Evolutionary conservation across 176 grass and related monocot genomes (phyloP).

Genomic region (Coix lacrymajobi): DNA sequence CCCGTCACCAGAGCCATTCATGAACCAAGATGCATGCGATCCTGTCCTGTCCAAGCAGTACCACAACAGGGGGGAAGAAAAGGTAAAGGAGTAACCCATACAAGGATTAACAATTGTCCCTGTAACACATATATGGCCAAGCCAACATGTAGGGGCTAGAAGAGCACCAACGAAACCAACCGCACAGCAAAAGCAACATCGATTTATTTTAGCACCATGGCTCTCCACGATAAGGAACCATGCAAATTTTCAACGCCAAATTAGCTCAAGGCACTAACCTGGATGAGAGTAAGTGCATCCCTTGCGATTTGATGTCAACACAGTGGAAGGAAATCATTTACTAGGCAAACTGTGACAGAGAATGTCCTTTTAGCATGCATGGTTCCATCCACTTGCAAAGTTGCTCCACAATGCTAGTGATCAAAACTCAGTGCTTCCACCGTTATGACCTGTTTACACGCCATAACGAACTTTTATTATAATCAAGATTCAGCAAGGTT

Average conservation of each 20-base stretch:
- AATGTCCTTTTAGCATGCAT: slow-evolving; percentile 27
- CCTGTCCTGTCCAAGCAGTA: slow-evolving; percentile 40
- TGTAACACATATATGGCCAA: slow-evolving; percentile 23
- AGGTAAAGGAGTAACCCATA: slow-evolving; percentile 29
- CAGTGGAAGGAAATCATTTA: slow-evolving; percentile 27
- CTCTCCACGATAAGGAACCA: slow-evolving; percentile 38
- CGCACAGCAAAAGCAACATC: slow-evolving; percentile 9
- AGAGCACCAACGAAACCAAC: slow-evolving; percentile 31
- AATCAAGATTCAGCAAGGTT: slow-evolving; percentile 29
- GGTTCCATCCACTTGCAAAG: slow-evolving; percentile 51
- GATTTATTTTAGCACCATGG: slow-evolving; percentile 23
- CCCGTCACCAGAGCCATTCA: slow-evolving; percentile 46
- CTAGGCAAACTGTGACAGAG: slow-evolving; percentile 28
- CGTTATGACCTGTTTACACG: slow-evolving; percentile 22
- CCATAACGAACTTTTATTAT: slow-evolving; percentile 48
- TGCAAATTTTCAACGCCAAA: slow-evolving; percentile 43
- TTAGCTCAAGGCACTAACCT: slow-evolving; percentile 31
- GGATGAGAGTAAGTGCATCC: slow-evolving; percentile 7
- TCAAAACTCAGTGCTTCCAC: slow-evolving; percentile 28
- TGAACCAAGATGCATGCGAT: slow-evolving; percentile 37
- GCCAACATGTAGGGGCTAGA: slow-evolving; percentile 23
- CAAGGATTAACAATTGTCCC: slow-evolving; percentile 29
- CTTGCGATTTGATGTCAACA: slow-evolving; percentile 36
- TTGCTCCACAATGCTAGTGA: slow-evolving; percentile 44
- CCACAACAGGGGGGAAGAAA: slow-evolving; percentile 19